Evolutionary conservation across 176 grass and related monocot genomes (phyloP), one percentile per base, ranked within the genome.

Genomic region (Triticum timopheevii): DNA sequence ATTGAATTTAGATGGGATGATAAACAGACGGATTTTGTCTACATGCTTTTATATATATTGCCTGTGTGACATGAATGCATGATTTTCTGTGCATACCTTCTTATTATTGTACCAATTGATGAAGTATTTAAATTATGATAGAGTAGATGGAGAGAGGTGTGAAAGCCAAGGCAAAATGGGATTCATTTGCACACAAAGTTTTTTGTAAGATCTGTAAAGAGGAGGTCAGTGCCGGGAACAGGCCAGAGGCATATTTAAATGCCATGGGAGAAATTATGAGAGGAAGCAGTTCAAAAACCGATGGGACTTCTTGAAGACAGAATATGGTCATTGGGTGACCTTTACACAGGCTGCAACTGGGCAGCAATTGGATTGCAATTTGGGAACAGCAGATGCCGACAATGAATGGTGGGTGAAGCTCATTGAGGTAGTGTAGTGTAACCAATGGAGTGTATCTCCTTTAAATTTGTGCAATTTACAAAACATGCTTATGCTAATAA

Each of bases 271-370:
- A 61, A 79, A 61, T n/a, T 61, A 79, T 16, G 54, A 79, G 11
- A 79, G 22, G 54, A 78, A 59, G 50, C 50, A 78, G 19, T n/a
- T 78, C 30, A 78, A 78, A n/a, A 78, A 59, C 50, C 75, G 73
- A 19, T 76, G 73, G 73, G 73, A 76, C 0, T 76, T 15, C 24
- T 52, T 76, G 73, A 76, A 50, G 73, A 76, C 28, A 76, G 73
- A 76, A 31, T 76, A 76, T 76, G 42, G 13, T 49, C 13, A 76
- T 5, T 76, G 73, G 73, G 7, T 31, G 73, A 15, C 73, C 73
- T 76, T 52, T 52, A 76, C 13, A 30, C 73, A 76, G 42, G 42
- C 73, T 52, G 73, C 24, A 76, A 76, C 44, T 49, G 73, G 73
- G 24, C 73, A 76, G 73, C 15, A 45, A 25, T 76, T 15, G 73